phyloP scores from a whole-genome alignment of 768 basidiomycete genomes.

The Collybiopsis luxurians region DNA sequence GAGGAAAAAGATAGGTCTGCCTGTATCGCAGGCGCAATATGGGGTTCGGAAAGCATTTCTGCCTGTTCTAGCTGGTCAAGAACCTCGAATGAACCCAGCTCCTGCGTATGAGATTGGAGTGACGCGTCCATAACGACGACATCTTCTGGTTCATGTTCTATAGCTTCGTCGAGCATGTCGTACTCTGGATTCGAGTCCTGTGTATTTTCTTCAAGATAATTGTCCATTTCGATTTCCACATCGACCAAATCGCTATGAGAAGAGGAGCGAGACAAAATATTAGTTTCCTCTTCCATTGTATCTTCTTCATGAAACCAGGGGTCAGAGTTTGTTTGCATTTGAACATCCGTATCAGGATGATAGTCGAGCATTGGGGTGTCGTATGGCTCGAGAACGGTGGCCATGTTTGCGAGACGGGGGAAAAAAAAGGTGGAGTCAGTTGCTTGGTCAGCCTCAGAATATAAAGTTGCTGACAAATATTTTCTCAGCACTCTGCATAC shows the following conservation, averaged over 20 bases:
- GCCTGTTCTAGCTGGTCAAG: neutral
- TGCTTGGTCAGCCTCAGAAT: too few species aligned
- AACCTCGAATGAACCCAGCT: neutral
- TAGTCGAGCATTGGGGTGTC: slow-evolving; percentile 69
- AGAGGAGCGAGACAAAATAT: slow-evolving; percentile 18
- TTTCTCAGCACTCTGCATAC: neutral
- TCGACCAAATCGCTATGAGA: slow-evolving; percentile 32
- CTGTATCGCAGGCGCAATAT: neutral
- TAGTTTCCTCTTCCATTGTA: slow-evolving; percentile 57
- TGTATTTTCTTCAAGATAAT: slow-evolving; percentile 37
- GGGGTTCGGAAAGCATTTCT: neutral
- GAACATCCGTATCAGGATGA: slow-evolving; percentile 52
- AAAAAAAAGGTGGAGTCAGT: neutral
- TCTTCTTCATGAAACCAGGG: slow-evolving; percentile 53
- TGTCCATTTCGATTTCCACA: slow-evolving; percentile 69
- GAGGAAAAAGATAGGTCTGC: neutral
- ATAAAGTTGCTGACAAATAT: neutral
- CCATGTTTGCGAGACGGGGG: slow-evolving; percentile 24
- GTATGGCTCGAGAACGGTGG: slow-evolving; percentile 48
- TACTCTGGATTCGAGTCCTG: slow-evolving; percentile 42
- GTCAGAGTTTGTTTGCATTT: slow-evolving; percentile 55
- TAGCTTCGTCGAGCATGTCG: slow-evolving; percentile 45
- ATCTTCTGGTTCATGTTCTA: slow-evolving; percentile 36
- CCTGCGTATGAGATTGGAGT: slow-evolving; percentile 12
- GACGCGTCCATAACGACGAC: slow-evolving; percentile 48